These are phyloP conservation scores for Chrysophaeum taylorii DNA, from an alignment of 352 stramenopile genomes.

Conservation along the genomic window DNA sequence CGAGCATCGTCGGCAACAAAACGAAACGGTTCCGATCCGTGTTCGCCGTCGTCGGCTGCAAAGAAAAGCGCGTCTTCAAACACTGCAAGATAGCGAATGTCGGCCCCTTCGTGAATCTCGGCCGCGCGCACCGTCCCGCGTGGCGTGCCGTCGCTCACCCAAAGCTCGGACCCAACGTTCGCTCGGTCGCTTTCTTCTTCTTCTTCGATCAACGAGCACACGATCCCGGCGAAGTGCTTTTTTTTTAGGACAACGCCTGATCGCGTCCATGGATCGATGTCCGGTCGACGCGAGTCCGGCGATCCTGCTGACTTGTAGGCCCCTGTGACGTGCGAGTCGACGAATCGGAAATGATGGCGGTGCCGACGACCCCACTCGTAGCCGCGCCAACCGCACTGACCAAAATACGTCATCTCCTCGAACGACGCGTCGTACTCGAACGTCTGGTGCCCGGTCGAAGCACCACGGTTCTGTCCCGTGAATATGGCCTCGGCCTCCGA, in stretches of 20 bases:
- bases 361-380: slow-evolving; percentile 54
- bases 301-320: slow-evolving; percentile 67
- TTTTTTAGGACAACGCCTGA: slow-evolving; percentile 31
- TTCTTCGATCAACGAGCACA: slow-evolving; percentile 55
- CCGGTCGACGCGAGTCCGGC: slow-evolving; percentile 39
- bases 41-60: slow-evolving; percentile 24
- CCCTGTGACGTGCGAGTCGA: slow-evolving; percentile 59
- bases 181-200: slow-evolving; percentile 17
- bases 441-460: background rate
- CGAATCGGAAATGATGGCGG: slow-evolving; percentile 63
- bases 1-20: slow-evolving; percentile 15
- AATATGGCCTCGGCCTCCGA: slow-evolving; percentile 35
- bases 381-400: slow-evolving; percentile 66
- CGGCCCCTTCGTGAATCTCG: slow-evolving; percentile 40
- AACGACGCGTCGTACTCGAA: background rate
- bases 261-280: slow-evolving; percentile 32
- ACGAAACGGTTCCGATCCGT: slow-evolving; percentile 47
- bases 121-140: slow-evolving; percentile 50
- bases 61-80: slow-evolving; percentile 49
- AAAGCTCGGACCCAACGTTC: slow-evolving; percentile 49
- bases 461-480: background rate
- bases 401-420: slow-evolving; percentile 51
- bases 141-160: slow-evolving; percentile 61
- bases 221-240: slow-evolving; percentile 53
- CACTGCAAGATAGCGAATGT: slow-evolving; percentile 38